Evolutionary conservation across 768 basidiomycete genomes (phyloP), one percentile per base, ranked within the genome.

Genomic region (Russula earlei): DNA sequence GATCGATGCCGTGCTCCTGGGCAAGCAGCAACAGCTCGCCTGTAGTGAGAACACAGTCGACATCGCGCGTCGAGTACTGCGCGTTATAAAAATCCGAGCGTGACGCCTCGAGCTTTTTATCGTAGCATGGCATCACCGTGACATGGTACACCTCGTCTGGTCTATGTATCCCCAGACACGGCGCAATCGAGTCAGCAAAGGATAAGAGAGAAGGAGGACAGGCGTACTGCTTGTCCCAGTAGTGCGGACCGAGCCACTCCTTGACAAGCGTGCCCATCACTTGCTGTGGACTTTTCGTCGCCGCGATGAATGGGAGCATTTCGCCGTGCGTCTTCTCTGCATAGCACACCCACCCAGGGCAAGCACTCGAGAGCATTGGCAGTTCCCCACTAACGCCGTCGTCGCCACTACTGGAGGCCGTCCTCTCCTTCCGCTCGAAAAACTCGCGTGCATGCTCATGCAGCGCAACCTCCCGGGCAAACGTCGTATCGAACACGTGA

Each of bases 311-410:
- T 5, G 93, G 93, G 20, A 99, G 67, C 78, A 99, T 85, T 68
- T 95, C 93, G 3, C 85, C 77, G 64, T 96, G 95, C 1, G 95
- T 85, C 74, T 99, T 99, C 71, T 99, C 96, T 17, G 93, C 95
- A 68, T 98, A 98, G 68, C 96, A 99, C 55, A 99, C 87, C 96
- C 96, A 98, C 15, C 96, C 96, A 0, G 96, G 96, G 71, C 96
- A 98, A 15, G 96, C 91, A 63, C 91, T 93, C 4, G 92, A 85
- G 24, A 99, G 74, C 84, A 99, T 93, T 0, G 96, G 96, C 25
- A 97, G 69, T 52, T 73, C 71, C 0, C 69, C 68, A 2, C 58
- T 53, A 2, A 24, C 53, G 29, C 17, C 9, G 14, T 67, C 65
- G 15, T 9, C 14, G 6, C 62, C 65, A 24, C 63, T 60, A 12